These are phyloP conservation scores for Lachancea fermentati DNA, from an alignment of 805 yeast species.

Conservation along the genomic window DNA sequence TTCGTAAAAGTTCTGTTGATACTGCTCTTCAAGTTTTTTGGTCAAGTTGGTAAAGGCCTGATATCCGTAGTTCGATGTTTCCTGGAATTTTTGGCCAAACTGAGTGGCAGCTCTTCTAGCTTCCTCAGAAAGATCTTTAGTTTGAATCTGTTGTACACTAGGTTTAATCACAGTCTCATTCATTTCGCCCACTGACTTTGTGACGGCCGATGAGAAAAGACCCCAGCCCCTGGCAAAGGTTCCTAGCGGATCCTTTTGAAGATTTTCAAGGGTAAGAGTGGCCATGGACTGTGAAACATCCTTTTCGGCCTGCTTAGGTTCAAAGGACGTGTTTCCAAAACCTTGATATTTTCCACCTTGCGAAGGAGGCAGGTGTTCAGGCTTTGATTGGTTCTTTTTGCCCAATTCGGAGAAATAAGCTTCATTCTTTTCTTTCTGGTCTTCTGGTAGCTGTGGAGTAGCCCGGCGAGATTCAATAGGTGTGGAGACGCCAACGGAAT, in stretches of 20 bases:
- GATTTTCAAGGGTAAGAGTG: conserved; percentile 55
- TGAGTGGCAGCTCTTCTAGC: conserved; percentile 93
- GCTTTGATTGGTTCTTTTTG: conserved; percentile 59
- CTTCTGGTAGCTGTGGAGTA: conserved; percentile 31
- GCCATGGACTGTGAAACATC: conserved; percentile 22
- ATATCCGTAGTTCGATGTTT: conserved; percentile 72
- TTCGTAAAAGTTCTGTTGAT: conserved; percentile 16
- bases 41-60: conserved; percentile 61
- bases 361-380: conserved; percentile 79
- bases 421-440: conserved; percentile 62
- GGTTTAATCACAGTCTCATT: conserved; percentile 88
- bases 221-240: conserved; percentile 93
- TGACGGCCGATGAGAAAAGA: conserved; percentile 76
- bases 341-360: conserved; percentile 93
- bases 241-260: conserved; percentile 85
- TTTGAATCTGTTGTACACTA: conserved; percentile 68
- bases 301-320: conserved; percentile 17
- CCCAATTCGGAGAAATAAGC: conserved; percentile 79
- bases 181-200: conserved; percentile 78
- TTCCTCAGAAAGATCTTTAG: conserved; percentile 68
- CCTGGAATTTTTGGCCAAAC: conserved; percentile 91
- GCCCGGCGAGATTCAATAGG: conserved; percentile 40
- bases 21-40: conserved; percentile 34
- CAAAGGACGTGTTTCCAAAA: conserved; percentile 71
- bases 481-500: conserved; percentile 10